phyloP scores from a whole-genome alignment of 2,329 filamentous ascomycete species.

The Aspergillus sp. region DNA sequence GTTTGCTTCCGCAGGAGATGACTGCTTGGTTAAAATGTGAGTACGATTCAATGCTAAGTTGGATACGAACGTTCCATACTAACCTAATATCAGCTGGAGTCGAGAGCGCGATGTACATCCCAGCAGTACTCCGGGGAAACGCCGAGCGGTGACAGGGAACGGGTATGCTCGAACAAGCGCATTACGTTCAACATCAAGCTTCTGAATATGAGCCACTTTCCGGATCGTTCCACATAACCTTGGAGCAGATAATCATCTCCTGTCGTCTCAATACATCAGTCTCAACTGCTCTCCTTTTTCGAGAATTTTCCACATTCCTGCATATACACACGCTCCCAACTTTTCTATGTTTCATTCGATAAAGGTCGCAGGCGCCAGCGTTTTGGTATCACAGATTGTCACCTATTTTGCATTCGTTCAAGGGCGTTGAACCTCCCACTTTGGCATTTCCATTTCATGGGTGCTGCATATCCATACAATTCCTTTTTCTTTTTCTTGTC shows the following conservation, averaged over 20 bases:
- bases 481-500: neutral
- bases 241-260: neutral
- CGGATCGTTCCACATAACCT: neutral
- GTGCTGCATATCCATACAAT: constrained; percentile 11
- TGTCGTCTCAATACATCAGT: neutral
- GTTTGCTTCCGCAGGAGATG: constrained; percentile 90
- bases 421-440: constrained; percentile 14
- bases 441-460: constrained; percentile 11
- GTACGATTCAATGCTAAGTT: constrained; percentile 29
- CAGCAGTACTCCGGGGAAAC: constrained; percentile 25
- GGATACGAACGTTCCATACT: neutral
- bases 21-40: constrained; percentile 81
- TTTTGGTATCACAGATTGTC: constrained; percentile 23
- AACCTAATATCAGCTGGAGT: constrained; percentile 31
- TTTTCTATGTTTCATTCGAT: constrained; percentile 20
- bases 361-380: constrained; percentile 25
- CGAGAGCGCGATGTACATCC: constrained; percentile 32
- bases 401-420: constrained; percentile 12
- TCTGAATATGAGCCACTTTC: constrained; percentile 18
- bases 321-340: constrained; percentile 22
- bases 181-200: constrained; percentile 39
- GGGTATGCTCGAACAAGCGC: constrained; percentile 42
- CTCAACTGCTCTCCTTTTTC: neutral
- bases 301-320: constrained; percentile 5
- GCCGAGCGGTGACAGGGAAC: constrained; percentile 31